Base-by-base conservation (phyloP, 2,329 filamentous ascomycete species). In the Rasamsonia emersonii region DNA sequence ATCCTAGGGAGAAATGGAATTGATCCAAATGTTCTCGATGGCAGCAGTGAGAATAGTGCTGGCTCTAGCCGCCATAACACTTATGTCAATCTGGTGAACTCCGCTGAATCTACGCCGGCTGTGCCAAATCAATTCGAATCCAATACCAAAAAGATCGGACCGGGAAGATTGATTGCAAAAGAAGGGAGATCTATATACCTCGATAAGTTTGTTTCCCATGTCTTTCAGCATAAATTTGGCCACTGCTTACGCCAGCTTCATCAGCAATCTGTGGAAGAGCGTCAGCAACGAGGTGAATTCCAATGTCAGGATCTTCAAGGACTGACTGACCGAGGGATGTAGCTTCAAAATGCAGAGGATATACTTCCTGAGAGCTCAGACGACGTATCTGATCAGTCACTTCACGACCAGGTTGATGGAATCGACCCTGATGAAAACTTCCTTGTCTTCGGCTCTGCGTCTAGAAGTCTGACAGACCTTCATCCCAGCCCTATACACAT, bases 401-500 rank as follows among this genome's bases (percentile, higher is more conserved):
- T 19, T 13, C 24, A 17, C n/a, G 21, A 17, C 14, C 19, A 24
- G 15, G 24, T 26, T 4, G 18, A 28, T 23, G 34, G 13, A n/a
- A 27, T 33, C 18, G 30, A 34, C 17, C 25, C 33, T 10, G 32
- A 25, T 21, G 32, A 27, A 10, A 24, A 23, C 9, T 39, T 39
- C 9, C 23, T 39, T 20, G 33, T 38, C 13, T 27, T 18, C 17
- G 30, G 30, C 18, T 24, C 26, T 8, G 24, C 35, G 19, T 32
- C 24, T 4, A 27, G 32, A 24, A 32, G 5, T 7, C 27, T 38
- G 10, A 27, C 18, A 14, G 23, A 38, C 27, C 23, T 30, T 5
- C 42, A 44, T 26, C 48, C 47, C 24, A 33, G 41, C 14, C 9
- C 41, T 19, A 28, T 43, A 25, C 39, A 33, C 15, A 47, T 47